Conservation (phyloP, 2,329 filamentous ascomycete species). For the Hymenoscyphus salicellus region DNA sequence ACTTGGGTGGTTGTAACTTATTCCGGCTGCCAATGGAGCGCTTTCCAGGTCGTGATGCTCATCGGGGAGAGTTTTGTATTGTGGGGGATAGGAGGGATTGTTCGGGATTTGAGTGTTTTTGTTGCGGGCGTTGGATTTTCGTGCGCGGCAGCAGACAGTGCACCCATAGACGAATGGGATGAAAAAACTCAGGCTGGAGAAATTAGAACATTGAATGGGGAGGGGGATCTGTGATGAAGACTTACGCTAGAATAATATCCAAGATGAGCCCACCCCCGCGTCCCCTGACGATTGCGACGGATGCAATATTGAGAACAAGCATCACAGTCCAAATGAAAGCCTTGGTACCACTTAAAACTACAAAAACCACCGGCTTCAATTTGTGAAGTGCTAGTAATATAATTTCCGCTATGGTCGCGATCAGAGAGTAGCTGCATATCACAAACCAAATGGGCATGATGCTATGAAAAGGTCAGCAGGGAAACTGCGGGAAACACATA, state of each 20-base stretch:
- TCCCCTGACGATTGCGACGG: not conserved
- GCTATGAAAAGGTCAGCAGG: slow-evolving; percentile 3
- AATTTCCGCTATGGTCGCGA: slow-evolving; percentile 29
- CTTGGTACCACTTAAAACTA: slow-evolving; percentile 28
- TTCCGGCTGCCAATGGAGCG: slow-evolving; percentile 8
- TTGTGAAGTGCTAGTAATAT: slow-evolving; percentile 26
- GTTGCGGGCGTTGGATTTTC: slow-evolving; percentile 11
- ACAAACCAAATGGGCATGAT: slow-evolving; percentile 20
- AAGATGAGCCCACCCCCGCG: slow-evolving; percentile 5
- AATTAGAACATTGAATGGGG: not conserved
- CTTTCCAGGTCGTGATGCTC: not conserved
- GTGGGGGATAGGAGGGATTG: not conserved
- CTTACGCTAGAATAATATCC: slow-evolving; percentile 15
- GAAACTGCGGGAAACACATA: not conserved
- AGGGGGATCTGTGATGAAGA: not conserved
- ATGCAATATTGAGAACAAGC: slow-evolving; percentile 23
- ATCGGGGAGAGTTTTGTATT: slow-evolving; percentile 10
- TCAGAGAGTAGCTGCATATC: slow-evolving; percentile 18
- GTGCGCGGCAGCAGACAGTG: slow-evolving; percentile 23
- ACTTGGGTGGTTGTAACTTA: slow-evolving; percentile 25
- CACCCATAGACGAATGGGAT: slow-evolving; percentile 31
- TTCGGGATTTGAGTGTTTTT: not conserved
- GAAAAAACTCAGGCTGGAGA: slow-evolving; percentile 24
- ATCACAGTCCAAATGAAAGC: slow-evolving; percentile 21
- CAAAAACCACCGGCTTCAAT: slow-evolving; percentile 25